Evolutionary conservation across 192 early-diverging fungal species (phyloP).

Genomic region (Lobulomyces angularis): DNA sequence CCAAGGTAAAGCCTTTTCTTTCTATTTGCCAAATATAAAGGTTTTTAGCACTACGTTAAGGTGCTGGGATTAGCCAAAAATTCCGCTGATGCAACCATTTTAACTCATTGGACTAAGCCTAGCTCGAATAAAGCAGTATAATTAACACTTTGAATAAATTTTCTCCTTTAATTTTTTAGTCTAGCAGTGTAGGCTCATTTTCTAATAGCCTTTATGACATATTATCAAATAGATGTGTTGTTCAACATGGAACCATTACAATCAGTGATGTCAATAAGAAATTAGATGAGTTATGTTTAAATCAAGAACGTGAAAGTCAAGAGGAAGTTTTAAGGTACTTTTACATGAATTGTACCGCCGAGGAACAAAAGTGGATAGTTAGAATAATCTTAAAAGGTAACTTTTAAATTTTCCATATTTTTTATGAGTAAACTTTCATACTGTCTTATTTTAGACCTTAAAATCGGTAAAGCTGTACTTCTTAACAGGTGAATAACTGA

Average conservation of each 20-base stretch:
- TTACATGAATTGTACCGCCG: constrained; percentile 41
- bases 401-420: background rate
- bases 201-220: constrained; percentile 3
- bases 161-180: constrained; percentile 14
- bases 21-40: too few species aligned
- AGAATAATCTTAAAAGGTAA: constrained; percentile 63
- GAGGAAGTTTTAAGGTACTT: constrained; percentile 35
- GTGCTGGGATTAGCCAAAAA: constrained; percentile 40
- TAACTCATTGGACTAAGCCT: constrained; percentile 70
- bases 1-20: too few species aligned
- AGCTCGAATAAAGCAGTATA: constrained; percentile 28
- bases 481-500: constrained; percentile 35
- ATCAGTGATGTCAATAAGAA: constrained; percentile 50
- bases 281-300: constrained; percentile 26
- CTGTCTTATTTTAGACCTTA: background rate
- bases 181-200: constrained; percentile 10
- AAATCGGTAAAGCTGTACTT: background rate
- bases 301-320: constrained; percentile 11
- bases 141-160: constrained; percentile 45
- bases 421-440: background rate
- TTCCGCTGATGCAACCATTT: constrained; percentile 51
- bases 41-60: too few species aligned
- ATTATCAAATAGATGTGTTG: constrained; percentile 2
- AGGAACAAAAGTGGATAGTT: constrained; percentile 66
- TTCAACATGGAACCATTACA: constrained; percentile 38